phyloP scores from a whole-genome alignment of 2,329 filamentous ascomycete genomes.

The Clarireedia hainanense region DNA sequence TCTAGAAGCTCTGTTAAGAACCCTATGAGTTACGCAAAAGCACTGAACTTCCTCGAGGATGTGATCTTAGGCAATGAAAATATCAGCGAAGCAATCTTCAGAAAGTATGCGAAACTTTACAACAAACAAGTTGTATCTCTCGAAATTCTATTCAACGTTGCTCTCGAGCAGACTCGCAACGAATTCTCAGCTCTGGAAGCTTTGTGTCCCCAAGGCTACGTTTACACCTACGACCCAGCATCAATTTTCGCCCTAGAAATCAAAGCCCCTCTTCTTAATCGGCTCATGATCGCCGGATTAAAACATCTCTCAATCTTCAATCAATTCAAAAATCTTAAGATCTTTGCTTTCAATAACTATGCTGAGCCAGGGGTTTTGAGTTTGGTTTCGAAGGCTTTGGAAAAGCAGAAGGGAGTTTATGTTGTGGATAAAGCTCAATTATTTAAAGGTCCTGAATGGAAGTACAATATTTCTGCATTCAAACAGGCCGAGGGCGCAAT shows the following conservation, averaged over 20 bases:
- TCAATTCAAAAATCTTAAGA: constrained; percentile 14
- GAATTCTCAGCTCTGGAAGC: constrained; percentile 23
- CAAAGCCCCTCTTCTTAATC: no score
- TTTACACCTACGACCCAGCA: no score
- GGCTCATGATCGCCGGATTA: no score
- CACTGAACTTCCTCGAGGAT: not conserved
- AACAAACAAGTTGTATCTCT: constrained; percentile 15
- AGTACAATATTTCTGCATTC: no score
- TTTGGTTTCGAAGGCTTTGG: constrained; percentile 13
- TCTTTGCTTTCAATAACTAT: constrained; percentile 24
- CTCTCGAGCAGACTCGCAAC: constrained; percentile 20
- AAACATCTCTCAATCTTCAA: no score
- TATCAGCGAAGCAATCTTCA: constrained; percentile 16
- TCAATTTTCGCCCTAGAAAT: no score
- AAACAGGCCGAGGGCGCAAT: no score
- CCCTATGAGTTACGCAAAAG: no score
- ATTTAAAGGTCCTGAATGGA: no score
- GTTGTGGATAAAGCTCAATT: no score
- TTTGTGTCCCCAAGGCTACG: constrained; percentile 19
- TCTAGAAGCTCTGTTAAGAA: no score
- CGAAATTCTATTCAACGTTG: constrained; percentile 21
- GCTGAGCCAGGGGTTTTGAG: constrained; percentile 10
- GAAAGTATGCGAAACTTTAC: constrained; percentile 10
- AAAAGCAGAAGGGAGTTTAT: constrained; percentile 11
- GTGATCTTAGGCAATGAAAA: constrained; percentile 4